phyloP scores from a whole-genome alignment of 192 early-diverging fungal species.

The Podila minutissima region DNA sequence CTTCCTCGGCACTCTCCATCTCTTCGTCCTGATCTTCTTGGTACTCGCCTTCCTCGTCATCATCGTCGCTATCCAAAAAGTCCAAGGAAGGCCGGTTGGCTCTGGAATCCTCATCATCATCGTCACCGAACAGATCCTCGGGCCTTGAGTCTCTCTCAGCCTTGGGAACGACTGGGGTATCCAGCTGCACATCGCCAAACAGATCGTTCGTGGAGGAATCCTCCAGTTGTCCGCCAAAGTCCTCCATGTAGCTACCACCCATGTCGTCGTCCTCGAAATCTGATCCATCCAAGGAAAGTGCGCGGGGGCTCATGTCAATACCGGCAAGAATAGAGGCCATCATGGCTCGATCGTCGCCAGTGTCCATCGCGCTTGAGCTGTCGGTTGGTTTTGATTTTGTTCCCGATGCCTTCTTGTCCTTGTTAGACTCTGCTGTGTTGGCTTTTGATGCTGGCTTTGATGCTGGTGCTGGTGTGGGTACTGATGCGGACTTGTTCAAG shows the following conservation, averaged over 20 bases:
- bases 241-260: conserved; percentile 17
- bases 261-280: conserved; percentile 32
- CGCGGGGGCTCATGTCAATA: conserved; percentile 31
- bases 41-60: conserved; percentile 23
- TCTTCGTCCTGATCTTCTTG: conserved; percentile 34
- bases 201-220: conserved; percentile 39
- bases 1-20: conserved; percentile 10
- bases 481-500: conserved; percentile 1
- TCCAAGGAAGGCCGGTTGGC: conserved; percentile 19
- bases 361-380: conserved; percentile 1
- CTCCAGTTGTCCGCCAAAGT: conserved; percentile 13
- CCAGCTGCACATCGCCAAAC: conserved; percentile 32
- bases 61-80: conserved; percentile 44
- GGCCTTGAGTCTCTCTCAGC: conserved; percentile 31
- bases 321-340: conserved; percentile 51
- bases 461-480: neutral
- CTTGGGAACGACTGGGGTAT: conserved; percentile 8
- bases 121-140: conserved; percentile 40
- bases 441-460: neutral
- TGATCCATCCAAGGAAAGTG: conserved; percentile 33
- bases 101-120: conserved; percentile 9
- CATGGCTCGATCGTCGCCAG: conserved; percentile 28
- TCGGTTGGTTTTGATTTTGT: neutral
- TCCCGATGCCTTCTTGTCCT: neutral
- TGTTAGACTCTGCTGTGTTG: neutral